These are phyloP conservation scores for Candida labiduridarum DNA, from an alignment of 1,139 yeast species.

Conservation along the genomic window DNA sequence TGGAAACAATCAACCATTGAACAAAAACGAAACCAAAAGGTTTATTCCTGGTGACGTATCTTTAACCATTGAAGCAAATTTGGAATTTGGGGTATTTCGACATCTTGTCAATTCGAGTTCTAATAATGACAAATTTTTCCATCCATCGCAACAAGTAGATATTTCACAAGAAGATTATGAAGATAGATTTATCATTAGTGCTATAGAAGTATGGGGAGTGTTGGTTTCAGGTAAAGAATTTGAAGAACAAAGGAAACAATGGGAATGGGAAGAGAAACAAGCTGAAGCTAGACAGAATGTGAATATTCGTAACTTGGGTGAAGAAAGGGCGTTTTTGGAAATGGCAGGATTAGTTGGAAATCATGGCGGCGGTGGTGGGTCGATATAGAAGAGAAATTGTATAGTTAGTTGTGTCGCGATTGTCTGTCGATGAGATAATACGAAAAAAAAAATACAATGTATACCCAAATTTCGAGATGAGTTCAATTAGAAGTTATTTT, in stretches of 20 bases:
- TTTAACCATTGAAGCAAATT: slow-evolving; percentile 70
- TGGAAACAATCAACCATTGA: slow-evolving; percentile 66
- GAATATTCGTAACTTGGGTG: slow-evolving; percentile 66
- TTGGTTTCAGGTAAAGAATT: slow-evolving; percentile 77
- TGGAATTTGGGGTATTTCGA: slow-evolving; percentile 82
- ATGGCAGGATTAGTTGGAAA: slow-evolving; percentile 90
- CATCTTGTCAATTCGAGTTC: slow-evolving; percentile 48
- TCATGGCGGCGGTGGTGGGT: slow-evolving; percentile 57
- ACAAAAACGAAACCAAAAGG: slow-evolving; percentile 44
- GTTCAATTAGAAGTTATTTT: neutral
- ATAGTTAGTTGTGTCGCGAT: too few relatives aligned
- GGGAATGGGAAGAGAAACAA: slow-evolving; percentile 93
- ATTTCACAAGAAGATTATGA: slow-evolving; percentile 52
- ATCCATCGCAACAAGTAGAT: slow-evolving; percentile 25
- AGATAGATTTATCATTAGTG: slow-evolving; percentile 69
- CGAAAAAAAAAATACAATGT: neutral
- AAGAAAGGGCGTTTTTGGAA: slow-evolving; percentile 83
- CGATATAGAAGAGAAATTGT: slow-evolving; percentile 2
- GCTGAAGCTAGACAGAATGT: slow-evolving; percentile 77
- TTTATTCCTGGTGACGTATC: slow-evolving; percentile 71
- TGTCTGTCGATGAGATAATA: too few relatives aligned
- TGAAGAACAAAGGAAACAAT: slow-evolving; percentile 70
- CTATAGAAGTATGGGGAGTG: slow-evolving; percentile 89
- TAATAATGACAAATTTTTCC: slow-evolving; percentile 29
- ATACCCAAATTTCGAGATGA: neutral